These are phyloP conservation scores for Clathrus columnatus DNA, from an alignment of 768 basidiomycete genomes.

Conservation along the genomic window DNA sequence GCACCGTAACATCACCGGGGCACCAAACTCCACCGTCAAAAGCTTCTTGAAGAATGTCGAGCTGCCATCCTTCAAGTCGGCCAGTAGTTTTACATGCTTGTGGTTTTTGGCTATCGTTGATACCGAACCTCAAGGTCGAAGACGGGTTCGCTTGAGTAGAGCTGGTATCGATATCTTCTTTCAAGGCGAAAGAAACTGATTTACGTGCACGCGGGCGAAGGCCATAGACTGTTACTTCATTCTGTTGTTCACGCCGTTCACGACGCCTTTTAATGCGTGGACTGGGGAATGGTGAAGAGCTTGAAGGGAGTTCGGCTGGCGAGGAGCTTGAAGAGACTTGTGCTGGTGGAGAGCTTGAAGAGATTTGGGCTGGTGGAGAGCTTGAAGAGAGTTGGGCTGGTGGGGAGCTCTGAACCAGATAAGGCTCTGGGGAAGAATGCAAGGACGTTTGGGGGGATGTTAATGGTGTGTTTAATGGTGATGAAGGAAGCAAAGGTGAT, in stretches of 20 bases:
- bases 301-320: neutral
- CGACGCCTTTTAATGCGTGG: neutral
- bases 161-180: neutral
- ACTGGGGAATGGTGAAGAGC: neutral
- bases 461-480: too few relatives aligned
- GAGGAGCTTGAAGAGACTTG: neutral
- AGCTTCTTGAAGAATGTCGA: neutral
- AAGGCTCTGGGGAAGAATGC: too few relatives aligned
- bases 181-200: too few relatives aligned
- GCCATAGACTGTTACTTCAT: neutral
- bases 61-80: neutral
- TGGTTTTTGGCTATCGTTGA: neutral
- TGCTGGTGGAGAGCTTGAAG: neutral
- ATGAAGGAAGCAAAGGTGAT: too few relatives aligned
- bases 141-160: neutral
- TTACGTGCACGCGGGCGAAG: neutral
- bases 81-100: neutral
- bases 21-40: constrained; percentile 1
- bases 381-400: neutral
- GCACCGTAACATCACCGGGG: neutral
- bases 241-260: neutral
- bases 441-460: too few relatives aligned
- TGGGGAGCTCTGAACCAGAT: too few relatives aligned
- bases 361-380: neutral
- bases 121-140: neutral